These are phyloP conservation scores for Aspergillus eucalypticola DNA, from an alignment of 2,329 filamentous ascomycete species.

Conservation along the genomic window DNA sequence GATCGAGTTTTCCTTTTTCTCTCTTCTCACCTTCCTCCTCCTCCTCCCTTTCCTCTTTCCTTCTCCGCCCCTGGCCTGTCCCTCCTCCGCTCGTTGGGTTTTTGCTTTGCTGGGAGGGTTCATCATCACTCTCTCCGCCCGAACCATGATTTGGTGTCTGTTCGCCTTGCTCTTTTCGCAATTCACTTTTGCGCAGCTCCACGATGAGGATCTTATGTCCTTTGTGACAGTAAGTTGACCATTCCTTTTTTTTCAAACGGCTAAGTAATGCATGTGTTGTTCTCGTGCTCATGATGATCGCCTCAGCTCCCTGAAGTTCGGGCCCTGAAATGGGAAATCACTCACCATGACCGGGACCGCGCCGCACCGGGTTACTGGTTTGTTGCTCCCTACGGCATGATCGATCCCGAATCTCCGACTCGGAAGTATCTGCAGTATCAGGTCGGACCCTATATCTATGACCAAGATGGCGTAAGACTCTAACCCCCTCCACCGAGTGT, in stretches of 20 bases:
- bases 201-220: constrained; percentile 18
- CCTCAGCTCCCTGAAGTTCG: constrained; percentile 27
- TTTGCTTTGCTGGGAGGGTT: not conserved
- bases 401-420: constrained; percentile 27
- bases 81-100: not conserved
- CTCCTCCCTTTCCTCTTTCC: not conserved
- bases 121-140: not conserved
- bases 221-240: constrained; percentile 19
- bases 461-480: constrained; percentile 45
- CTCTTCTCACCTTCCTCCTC: not conserved
- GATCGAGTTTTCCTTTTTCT: not conserved
- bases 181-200: not conserved
- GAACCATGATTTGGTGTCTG: not conserved
- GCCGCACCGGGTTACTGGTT: constrained; percentile 51
- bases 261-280: no score
- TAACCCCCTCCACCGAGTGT: not conserved
- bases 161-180: not conserved
- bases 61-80: no score
- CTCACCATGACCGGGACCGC: constrained; percentile 27
- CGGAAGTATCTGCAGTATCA: constrained; percentile 42
- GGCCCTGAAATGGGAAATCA: constrained; percentile 31
- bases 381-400: constrained; percentile 47
- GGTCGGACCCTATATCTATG: constrained; percentile 53
- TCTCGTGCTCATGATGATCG: not conserved
- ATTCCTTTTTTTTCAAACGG: not conserved